phyloP scores from a whole-genome alignment of 441 rosid species.

The Isatis lusitanica region DNA sequence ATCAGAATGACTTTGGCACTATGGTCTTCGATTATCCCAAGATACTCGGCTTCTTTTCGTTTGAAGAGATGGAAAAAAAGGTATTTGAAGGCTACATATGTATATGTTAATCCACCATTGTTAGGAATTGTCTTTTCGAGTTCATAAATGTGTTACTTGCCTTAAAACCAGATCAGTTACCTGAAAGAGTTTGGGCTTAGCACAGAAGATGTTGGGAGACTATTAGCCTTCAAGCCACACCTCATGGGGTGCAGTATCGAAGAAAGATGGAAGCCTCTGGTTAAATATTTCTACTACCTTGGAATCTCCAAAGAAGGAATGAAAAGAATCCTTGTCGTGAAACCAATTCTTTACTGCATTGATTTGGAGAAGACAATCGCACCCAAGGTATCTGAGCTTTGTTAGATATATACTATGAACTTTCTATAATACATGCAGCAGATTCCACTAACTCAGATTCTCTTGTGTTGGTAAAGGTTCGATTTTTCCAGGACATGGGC shows the following conservation, averaged over 20 bases:
- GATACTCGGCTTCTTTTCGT: constrained; percentile 60
- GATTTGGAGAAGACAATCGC: constrained; percentile 68
- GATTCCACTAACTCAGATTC: constrained; percentile 19
- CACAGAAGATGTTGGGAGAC: constrained; percentile 68
- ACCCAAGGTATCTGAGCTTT: constrained; percentile 54
- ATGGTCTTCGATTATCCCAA: constrained; percentile 88
- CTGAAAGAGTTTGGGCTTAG: constrained; percentile 85
- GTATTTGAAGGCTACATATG: constrained; percentile 34
- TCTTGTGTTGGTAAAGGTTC: constrained; percentile 50
- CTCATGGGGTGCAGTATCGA: constrained; percentile 83
- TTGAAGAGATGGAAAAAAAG: constrained; percentile 84
- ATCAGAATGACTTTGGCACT: constrained; percentile 77
- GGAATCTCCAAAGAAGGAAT: constrained; percentile 84
- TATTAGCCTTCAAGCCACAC: constrained; percentile 83
- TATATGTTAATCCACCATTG: not conserved
- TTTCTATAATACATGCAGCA: not conserved
- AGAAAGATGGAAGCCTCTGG: constrained; percentile 86
- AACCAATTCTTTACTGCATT: constrained; percentile 82
- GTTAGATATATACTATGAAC: not conserved
- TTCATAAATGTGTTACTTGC: constrained; percentile 15
- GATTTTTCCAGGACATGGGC: constrained; percentile 75
- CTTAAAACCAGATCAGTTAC: constrained; percentile 57
- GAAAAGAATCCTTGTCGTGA: constrained; percentile 79
- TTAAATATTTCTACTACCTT: constrained; percentile 78
- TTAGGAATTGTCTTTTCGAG: not conserved